Evolutionary conservation across 2,329 filamentous ascomycete genomes (phyloP).

Genomic region (Neopestalotiopsis sp.): DNA sequence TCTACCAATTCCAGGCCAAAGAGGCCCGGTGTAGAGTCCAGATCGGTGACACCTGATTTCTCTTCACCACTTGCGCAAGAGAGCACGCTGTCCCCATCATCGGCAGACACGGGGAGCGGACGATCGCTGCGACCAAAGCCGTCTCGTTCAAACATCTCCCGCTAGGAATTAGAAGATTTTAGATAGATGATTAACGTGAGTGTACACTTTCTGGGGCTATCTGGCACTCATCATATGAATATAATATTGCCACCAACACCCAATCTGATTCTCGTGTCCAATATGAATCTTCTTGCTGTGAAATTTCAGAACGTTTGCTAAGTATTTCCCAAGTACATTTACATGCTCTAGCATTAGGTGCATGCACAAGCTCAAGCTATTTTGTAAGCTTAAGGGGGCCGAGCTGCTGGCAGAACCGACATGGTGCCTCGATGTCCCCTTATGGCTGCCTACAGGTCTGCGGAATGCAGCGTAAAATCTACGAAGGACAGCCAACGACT

Average conservation of each 20-base stretch:
- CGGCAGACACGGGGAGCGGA: constrained; percentile 11
- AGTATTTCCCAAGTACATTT: no score
- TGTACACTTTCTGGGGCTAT: not conserved
- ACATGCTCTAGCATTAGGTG: no score
- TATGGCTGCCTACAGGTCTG: no score
- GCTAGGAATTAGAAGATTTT: not conserved
- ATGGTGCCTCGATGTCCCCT: no score
- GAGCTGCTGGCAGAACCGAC: no score
- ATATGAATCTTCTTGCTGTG: no score
- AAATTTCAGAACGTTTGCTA: no score
- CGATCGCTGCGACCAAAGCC: constrained; percentile 18
- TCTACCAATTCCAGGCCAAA: constrained; percentile 46
- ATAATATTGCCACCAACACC: not conserved
- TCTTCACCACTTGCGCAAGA: constrained; percentile 58
- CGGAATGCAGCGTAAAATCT: no score
- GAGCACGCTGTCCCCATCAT: constrained; percentile 38
- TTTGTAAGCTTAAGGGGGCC: no score
- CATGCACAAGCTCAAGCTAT: no score
- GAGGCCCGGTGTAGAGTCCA: constrained; percentile 50
- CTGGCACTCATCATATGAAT: not conserved
- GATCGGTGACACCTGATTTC: constrained; percentile 60
- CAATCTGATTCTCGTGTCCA: no score
- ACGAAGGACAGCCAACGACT: no score
- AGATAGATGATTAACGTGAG: not conserved
- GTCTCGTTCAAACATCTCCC: constrained; percentile 17